Evolutionary conservation across 2,329 filamentous ascomycete species (phyloP), one percentile per base, ranked within the genome.

Genomic region (Sporothrix curviconia): DNA sequence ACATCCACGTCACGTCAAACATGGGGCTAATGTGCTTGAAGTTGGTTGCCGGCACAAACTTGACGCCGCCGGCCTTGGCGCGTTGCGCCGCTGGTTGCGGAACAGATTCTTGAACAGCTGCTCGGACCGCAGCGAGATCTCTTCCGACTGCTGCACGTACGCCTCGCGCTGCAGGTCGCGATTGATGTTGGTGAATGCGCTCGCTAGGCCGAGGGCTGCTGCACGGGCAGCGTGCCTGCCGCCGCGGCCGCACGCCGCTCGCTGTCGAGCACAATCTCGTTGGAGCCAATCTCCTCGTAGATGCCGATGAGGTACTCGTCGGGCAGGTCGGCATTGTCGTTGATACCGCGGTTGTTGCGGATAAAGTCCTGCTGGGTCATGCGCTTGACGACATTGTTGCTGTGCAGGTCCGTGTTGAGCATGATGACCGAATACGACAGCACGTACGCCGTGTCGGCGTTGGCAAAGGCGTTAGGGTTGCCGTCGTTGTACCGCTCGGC

Each of bases 1-100:
- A 96, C 92, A 97, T 99, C 94, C 94, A 99, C 0, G 91, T 95
- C 24, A 96, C 91, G 66, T 96, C 92, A 68, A 99, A 97, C 94
- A 99, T 99, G 0, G 94, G 91, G 0, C 94, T 94, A 51, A 96
- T 89, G 70, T 99, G 94, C 65, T 90, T 92, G 69, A 90, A 92
- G 0, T 92, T 97, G 1, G 90, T 94, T 3, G 94, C 94, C 1
- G 90, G 89, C 56, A 99, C 95, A 71, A 94, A 99, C 76, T 85
- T 73, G 78, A 86, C 66, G 71, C 84, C 74, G 72, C 84, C 74
- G 69, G 81, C 69, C 64, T 87, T 87, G 42, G 87, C 76, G 89
- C 84, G 59, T 89, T 94, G 66, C 85, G 86, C 51, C 89, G 85
- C 71, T 99, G 94, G 52, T 90, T 92, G 66, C 90, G 87, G 69